A percentile compares a stretch with the other conserved stretches of the same genome.
phyloP scores from a whole-genome alignment of 495 filamentous ascomycete species.

The Xylaria scruposa region DNA sequence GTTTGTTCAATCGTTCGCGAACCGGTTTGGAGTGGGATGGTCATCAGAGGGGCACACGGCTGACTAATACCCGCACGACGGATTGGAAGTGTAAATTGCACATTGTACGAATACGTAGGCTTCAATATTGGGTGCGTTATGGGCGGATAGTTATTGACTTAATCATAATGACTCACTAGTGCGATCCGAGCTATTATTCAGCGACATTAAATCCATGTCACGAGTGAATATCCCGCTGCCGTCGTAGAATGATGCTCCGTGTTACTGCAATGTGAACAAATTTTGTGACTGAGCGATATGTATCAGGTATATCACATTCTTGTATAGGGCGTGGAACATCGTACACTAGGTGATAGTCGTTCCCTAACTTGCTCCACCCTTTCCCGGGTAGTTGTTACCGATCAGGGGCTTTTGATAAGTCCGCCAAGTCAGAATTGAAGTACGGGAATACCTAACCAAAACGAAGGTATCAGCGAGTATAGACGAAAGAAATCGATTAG shows the following conservation, averaged over 20 bases:
- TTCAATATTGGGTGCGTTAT: background rate
- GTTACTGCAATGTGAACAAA: background rate
- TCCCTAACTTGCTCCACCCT: background rate
- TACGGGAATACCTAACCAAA: background rate
- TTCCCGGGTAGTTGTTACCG: slow-evolving; percentile 10
- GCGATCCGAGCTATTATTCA: background rate
- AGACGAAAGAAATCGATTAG: background rate
- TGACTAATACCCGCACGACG: background rate
- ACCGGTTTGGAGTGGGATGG: background rate
- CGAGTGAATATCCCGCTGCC: background rate
- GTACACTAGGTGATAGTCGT: background rate
- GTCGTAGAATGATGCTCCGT: background rate
- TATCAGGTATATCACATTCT: background rate
- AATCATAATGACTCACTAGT: background rate
- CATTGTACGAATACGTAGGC: background rate
- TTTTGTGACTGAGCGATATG: background rate
- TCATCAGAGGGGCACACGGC: background rate
- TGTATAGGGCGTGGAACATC: too few species aligned
- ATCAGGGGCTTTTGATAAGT: slow-evolving; percentile 1
- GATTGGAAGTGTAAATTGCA: background rate
- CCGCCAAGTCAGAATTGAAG: background rate
- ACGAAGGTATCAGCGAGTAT: background rate
- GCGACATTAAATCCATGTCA: background rate
- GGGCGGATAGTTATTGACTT: background rate
- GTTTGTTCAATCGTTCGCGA: background rate